Conservation (phyloP, 371 early-diverging fungal species). For the Actinomortierella ambigua region DNA sequence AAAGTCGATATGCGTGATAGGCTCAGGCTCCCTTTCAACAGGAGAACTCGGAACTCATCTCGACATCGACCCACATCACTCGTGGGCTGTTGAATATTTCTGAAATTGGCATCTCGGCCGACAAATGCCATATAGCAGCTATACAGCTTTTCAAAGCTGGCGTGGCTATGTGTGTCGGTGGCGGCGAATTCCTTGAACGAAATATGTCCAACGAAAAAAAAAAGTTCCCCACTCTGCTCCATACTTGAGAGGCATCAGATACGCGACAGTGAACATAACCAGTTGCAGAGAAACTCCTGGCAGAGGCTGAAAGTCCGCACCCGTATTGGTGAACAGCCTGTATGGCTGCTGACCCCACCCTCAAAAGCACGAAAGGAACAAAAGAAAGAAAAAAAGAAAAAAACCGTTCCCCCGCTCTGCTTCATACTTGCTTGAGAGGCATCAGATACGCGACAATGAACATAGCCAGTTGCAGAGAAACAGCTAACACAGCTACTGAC, state of each 20-base stretch:
- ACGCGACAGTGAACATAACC: conserved; percentile 5
- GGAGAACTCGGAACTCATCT: not conserved
- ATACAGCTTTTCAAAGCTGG: not conserved
- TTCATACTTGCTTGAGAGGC: conserved; percentile 7
- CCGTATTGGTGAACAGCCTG: conserved; percentile 1
- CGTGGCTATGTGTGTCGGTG: not conserved
- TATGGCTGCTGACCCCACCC: conserved; percentile 2
- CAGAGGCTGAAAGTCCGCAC: too few relatives aligned
- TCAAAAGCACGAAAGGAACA: conserved; percentile 2
- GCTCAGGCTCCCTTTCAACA: not conserved
- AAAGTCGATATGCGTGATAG: not conserved
- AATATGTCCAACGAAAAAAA: not conserved
- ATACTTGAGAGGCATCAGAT: conserved; percentile 8
- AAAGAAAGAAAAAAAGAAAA: not conserved
- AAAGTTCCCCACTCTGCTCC: conserved; percentile 2
- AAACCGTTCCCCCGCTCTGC: not conserved
- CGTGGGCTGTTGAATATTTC: not conserved
- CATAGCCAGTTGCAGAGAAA: conserved; percentile 2
- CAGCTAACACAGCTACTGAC: not conserved
- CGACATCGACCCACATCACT: not conserved
- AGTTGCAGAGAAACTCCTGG: not conserved
- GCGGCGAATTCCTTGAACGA: not conserved
- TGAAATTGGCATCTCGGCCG: not conserved
- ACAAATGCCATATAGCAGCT: not conserved
- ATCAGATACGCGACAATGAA: conserved; percentile 5